Base-by-base conservation (phyloP, 106 monocot species). In the Dendrobium officinale region DNA sequence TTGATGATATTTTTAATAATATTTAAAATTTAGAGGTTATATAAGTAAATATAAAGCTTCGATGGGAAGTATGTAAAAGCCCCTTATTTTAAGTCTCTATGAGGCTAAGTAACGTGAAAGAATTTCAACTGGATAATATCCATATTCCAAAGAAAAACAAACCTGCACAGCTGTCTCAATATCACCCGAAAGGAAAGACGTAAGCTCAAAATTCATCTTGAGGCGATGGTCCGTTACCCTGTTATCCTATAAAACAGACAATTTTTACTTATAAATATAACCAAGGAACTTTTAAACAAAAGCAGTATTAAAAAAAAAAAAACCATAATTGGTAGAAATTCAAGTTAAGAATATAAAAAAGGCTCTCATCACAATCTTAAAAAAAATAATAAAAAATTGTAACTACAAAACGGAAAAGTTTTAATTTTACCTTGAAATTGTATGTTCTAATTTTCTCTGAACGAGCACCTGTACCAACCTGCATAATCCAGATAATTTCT, bases 371-470 rank as follows among this genome's bases (percentile, higher is more conserved):
- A 64, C 2, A 64, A n/a, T 64, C 7, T 24, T 24, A 2, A 64
- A 64, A 22, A 64, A 24, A 64, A 1, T 64, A n/a, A n/a, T 24
- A 24, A 26, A 9, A 66, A 66, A 2, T 15, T 15, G 9, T 26
- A 66, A 24, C 22, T 66, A 24, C 24, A 66, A 3, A 26, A 26
- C 22, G 24, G 22, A 24, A 66, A 26, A 66, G 0, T 24, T 9
- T 1, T 66, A 6, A 24, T 22, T 26, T 42, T 77, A 96, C 97
- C 94, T 98, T 98, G 82, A 88, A 98, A 85, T 98, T 94, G 84
- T 98, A 98, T 82, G 97, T 98, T 81, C 97, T 98, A 76, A 98
- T 98, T 75, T 98, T 98, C 79, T 98, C 97, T 31, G 97, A 67
- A 66, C 97, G 97, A 82, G 94, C 90, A 85, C 94, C 97, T 85